Conservation (phyloP, 2,329 filamentous ascomycete genomes). For the Pyrenophora graminea region DNA sequence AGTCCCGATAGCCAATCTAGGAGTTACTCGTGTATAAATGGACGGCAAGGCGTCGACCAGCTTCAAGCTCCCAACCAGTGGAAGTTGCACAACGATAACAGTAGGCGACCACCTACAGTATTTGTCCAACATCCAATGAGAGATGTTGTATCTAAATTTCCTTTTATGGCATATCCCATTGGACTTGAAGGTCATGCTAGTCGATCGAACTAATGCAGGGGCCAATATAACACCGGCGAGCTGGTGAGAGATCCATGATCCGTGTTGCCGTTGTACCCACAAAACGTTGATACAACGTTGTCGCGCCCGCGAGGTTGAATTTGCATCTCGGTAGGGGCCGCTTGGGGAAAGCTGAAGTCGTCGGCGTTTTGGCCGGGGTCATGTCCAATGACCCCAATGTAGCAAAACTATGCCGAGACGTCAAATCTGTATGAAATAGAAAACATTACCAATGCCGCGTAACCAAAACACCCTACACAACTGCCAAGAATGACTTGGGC, state of each 20-base stretch:
- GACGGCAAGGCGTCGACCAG: background rate
- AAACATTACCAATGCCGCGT: too few relatives aligned
- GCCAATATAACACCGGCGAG: background rate
- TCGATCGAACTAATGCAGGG: constrained; percentile 4
- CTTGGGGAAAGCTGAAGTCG: background rate
- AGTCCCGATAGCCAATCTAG: background rate
- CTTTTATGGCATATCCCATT: background rate
- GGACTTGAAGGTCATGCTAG: background rate
- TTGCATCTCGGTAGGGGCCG: constrained; percentile 2
- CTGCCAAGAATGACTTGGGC: too few relatives aligned
- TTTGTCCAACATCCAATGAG: background rate
- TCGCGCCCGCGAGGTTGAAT: constrained; percentile 5
- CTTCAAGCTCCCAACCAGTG: too few relatives aligned
- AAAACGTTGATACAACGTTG: background rate
- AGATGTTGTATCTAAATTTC: background rate
- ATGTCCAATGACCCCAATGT: background rate
- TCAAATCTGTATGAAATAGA: too few relatives aligned
- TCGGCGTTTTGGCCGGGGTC: background rate
- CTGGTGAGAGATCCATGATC: background rate
- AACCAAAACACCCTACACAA: too few relatives aligned
- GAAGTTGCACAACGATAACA: too few relatives aligned
- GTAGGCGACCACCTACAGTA: background rate
- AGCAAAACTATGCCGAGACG: background rate
- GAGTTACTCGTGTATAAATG: background rate
- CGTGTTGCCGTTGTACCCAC: constrained; percentile 12